phyloP scores from a whole-genome alignment of 1,284 basidiomycete species.

The Ceratobasidium papillatum region DNA sequence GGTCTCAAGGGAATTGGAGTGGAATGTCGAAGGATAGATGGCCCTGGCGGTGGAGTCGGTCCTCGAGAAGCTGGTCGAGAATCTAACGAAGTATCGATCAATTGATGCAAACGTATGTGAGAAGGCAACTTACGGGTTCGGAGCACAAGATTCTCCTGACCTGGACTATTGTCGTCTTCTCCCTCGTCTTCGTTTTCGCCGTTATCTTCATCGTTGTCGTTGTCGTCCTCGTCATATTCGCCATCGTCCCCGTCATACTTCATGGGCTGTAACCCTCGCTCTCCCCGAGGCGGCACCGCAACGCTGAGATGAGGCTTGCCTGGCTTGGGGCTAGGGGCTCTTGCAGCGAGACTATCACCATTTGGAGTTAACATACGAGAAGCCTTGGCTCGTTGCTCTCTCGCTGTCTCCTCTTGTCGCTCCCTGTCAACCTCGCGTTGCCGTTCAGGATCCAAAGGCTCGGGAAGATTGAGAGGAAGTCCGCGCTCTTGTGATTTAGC shows the following conservation, averaged over 20 bases:
- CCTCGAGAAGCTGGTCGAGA: conserved; percentile 26
- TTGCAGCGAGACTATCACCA: neutral
- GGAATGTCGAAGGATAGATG: conserved; percentile 36
- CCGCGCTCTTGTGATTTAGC: neutral
- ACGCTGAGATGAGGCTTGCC: conserved; percentile 29
- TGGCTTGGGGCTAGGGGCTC: neutral
- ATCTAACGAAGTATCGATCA: conserved; percentile 3
- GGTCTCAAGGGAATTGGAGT: conserved; percentile 20
- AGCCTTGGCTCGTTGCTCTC: neutral
- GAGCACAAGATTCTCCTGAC: neutral
- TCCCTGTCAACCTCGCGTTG: neutral
- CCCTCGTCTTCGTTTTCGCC: conserved; percentile 5
- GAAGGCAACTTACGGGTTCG: conserved; percentile 9
- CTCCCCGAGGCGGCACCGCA: conserved; percentile 25
- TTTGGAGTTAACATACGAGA: neutral
- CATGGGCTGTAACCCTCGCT: conserved; percentile 5
- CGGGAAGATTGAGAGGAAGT: conserved; percentile 15
- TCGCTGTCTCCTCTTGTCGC: neutral
- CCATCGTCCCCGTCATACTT: neutral
- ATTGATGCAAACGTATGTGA: neutral
- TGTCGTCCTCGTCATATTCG: conserved; percentile 4
- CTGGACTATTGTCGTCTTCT: neutral
- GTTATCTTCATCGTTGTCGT: neutral
- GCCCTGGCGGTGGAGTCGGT: conserved; percentile 25
- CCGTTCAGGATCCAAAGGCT: conserved; percentile 11